These are phyloP conservation scores for Spatholobus suberectus DNA, from an alignment of 306 rosid species.

Conservation along the genomic window DNA sequence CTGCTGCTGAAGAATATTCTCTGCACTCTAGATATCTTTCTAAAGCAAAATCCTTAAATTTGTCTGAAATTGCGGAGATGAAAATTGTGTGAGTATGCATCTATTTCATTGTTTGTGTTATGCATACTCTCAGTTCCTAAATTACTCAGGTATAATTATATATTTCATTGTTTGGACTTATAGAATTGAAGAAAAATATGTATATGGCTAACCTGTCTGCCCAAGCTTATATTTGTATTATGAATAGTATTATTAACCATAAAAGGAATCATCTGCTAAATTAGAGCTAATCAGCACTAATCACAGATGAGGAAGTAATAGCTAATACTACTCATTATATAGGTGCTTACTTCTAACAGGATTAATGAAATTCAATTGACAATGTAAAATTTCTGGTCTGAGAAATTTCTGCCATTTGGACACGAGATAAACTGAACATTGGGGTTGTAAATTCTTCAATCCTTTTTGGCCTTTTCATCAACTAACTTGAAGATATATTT, in stretches of 20 bases:
- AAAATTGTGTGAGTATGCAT: slow-evolving; percentile 77
- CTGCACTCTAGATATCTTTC: slow-evolving; percentile 97
- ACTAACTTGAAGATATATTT: slow-evolving; percentile 3
- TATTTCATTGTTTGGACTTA: slow-evolving; percentile 28
- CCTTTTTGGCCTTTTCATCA: slow-evolving; percentile 4
- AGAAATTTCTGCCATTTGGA: slow-evolving; percentile 28
- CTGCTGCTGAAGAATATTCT: slow-evolving; percentile 94
- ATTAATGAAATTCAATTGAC: slow-evolving; percentile 16
- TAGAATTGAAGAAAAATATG: slow-evolving; percentile 2
- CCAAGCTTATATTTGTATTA: not conserved
- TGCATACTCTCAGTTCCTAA: slow-evolving; percentile 15
- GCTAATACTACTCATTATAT: not conserved
- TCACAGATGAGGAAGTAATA: not conserved
- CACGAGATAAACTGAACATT: slow-evolving; percentile 16
- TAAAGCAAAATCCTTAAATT: slow-evolving; percentile 89
- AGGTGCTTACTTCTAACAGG: slow-evolving; percentile 6
- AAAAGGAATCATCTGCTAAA: slow-evolving; percentile 1
- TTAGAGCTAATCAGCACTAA: not conserved
- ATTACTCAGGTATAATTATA: not conserved
- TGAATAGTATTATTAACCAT: not conserved
- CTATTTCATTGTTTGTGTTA: slow-evolving; percentile 24
- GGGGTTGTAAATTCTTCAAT: slow-evolving; percentile 27
- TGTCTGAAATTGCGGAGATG: slow-evolving; percentile 97
- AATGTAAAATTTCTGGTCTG: slow-evolving; percentile 3
- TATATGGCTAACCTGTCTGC: not conserved